These are phyloP conservation scores for Petasospora fabianii DNA, from an alignment of 1,139 yeast species.

Conservation along the genomic window DNA sequence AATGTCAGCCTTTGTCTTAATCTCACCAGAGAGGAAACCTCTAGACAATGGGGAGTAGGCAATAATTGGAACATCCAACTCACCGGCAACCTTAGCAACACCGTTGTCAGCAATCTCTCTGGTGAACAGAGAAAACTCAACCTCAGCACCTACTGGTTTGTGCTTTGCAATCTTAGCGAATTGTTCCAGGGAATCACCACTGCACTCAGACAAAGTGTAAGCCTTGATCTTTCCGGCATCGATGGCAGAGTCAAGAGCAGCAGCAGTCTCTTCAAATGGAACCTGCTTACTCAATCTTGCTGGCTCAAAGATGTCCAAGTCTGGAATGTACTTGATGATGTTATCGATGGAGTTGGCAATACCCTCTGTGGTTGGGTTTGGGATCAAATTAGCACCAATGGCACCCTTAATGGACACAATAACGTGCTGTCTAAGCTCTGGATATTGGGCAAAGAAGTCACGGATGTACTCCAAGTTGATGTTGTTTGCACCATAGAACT, in stretches of 20 bases:
- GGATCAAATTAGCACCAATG: conserved; percentile 35
- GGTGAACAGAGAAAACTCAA: conserved; percentile 69
- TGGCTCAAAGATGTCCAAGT: conserved; percentile 56
- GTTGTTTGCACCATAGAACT: conserved; percentile 63
- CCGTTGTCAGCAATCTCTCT: conserved; percentile 60
- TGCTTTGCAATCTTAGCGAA: conserved; percentile 44
- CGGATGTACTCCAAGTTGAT: conserved; percentile 51
- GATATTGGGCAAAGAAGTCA: conserved; percentile 53
- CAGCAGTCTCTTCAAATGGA: conserved; percentile 48
- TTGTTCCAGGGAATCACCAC: conserved; percentile 51
- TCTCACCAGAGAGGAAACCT: conserved; percentile 68
- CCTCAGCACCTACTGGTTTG: conserved; percentile 62
- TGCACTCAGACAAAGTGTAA: conserved; percentile 68
- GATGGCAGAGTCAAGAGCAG: conserved; percentile 47
- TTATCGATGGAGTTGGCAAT: conserved; percentile 51
- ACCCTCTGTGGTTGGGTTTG: conserved; percentile 51
- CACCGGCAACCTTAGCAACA: conserved; percentile 49
- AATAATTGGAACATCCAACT: conserved; percentile 59
- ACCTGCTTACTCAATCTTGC: conserved; percentile 60
- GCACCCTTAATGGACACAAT: conserved; percentile 71
- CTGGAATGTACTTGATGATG: conserved; percentile 43
- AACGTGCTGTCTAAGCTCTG: conserved; percentile 49
- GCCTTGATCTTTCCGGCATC: conserved; percentile 59
- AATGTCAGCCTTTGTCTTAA: conserved; percentile 39
- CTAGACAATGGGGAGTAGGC: conserved; percentile 85